phyloP scores from a whole-genome alignment of 192 early-diverging fungal genomes.

The Rhizophagus sp. region DNA sequence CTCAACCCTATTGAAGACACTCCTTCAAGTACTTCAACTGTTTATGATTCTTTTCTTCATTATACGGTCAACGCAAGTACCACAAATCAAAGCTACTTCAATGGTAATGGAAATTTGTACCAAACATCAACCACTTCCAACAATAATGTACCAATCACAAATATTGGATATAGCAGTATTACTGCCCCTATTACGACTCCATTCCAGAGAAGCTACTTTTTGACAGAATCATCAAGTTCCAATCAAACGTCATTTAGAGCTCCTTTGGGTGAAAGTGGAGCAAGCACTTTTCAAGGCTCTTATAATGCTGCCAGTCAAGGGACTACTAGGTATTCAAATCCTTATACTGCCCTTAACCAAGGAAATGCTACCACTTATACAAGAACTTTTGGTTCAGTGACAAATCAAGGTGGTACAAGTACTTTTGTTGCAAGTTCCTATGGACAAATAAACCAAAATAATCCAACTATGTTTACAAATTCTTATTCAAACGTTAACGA shows the following conservation, averaged over 20 bases:
- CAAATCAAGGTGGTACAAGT: not conserved
- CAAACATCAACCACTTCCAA: not conserved
- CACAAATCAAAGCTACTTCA: not conserved
- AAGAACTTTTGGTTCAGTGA: not conserved
- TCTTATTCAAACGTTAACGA: not conserved
- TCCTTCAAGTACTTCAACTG: not conserved
- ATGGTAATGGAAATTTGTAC: not conserved
- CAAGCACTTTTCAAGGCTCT: not conserved
- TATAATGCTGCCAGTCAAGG: not conserved
- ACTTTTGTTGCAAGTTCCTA: not conserved
- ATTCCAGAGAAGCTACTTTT: no score
- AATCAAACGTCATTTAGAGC: not conserved
- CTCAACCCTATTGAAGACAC: not conserved
- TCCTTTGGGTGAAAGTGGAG: not conserved
- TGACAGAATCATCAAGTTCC: not conserved
- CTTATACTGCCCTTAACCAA: not conserved
- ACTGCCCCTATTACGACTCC: no score
- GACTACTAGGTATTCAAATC: not conserved
- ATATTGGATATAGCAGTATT: not conserved
- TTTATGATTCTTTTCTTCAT: not conserved
- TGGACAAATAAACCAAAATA: not conserved
- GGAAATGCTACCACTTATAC: not conserved
- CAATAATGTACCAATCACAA: not conserved
- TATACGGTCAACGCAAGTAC: not conserved
- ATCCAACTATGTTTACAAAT: not conserved